phyloP scores from a whole-genome alignment of 768 basidiomycete species.

The Trametes punicea region DNA sequence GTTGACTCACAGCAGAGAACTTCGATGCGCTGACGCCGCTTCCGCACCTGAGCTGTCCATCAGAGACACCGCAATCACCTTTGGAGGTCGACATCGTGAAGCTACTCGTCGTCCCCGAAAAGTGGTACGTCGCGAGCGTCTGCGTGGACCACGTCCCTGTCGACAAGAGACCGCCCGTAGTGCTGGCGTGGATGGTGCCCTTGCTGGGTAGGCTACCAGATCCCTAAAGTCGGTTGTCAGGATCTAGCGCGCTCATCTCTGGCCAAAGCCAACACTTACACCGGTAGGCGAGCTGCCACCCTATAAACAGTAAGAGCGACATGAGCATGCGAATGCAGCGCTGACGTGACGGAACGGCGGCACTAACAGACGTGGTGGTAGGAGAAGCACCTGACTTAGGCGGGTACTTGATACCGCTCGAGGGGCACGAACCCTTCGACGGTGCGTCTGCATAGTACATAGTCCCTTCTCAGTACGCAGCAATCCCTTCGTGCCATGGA shows the following conservation, averaged over 20 bases:
- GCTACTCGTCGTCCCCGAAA: constrained; percentile 44
- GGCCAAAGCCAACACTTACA: neutral
- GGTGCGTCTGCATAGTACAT: constrained; percentile 44
- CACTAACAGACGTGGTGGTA: constrained; percentile 8
- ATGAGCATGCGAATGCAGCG: neutral
- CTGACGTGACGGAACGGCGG: neutral
- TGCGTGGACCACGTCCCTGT: constrained; percentile 60
- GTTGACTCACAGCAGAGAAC: constrained; percentile 49
- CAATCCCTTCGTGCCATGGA: neutral
- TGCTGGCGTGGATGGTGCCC: constrained; percentile 43
- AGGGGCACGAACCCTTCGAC: constrained; percentile 45
- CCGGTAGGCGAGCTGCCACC: constrained; percentile 19
- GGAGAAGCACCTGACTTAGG: constrained; percentile 47
- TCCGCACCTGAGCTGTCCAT: constrained; percentile 47
- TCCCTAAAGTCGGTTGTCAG: neutral
- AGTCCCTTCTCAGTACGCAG: neutral
- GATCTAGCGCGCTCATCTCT: neutral
- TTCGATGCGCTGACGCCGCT: constrained; percentile 43
- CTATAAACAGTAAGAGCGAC: neutral
- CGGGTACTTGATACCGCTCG: constrained; percentile 57
- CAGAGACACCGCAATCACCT: constrained; percentile 51
- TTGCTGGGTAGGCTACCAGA: constrained; percentile 39
- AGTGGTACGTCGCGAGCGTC: constrained; percentile 53
- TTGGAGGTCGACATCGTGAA: constrained; percentile 61
- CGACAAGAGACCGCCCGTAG: constrained; percentile 51